Base-by-base conservation (phyloP, 2,329 filamentous ascomycete species). In the Endoconidiophora laricicola region DNA sequence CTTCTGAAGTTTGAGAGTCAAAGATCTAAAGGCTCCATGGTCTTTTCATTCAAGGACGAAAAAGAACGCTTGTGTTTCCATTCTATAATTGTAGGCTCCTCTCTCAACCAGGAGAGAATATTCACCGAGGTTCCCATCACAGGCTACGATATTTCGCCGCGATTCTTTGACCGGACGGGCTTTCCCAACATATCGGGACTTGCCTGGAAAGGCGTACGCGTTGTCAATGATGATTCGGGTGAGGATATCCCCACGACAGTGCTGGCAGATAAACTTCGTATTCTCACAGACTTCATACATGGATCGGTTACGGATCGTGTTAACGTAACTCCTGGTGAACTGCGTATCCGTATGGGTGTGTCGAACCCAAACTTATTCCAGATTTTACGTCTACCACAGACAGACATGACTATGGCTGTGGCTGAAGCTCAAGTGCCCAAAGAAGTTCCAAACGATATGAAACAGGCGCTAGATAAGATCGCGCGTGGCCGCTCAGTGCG, bases 261-360 rank as follows among this genome's bases (percentile, higher is more conserved):
- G 24, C 71, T 88, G 48, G 85, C 86, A 0, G 82, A 91, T 58
- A 76, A 75, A 57, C 66, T 94, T 54, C 77, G 86, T 24, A 71
- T 93, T 16, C 73, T 93, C 48, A 71, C 85, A 29, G 79, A 86
- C 52, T 85, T 83, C 56, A 76, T 82, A 54, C 78, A 81, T 56
- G 85, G 86, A 45, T 85, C 80, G 40, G 69, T 93, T 14, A 86
- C 84, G 2, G 88, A 95, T 64, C 77, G 87, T 37, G 71, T 94
- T 59, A 94, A 94, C 57, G 71, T 93, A 58, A 80, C 73, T 2
- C 80, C 81, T 9, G 83, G 83, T n/a, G 82, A 86, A 63, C 61
- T 86, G 57, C 76, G 77, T 57, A 62, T 87, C 45, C 71, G 76
- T 26, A 67, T 86, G 33, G 77, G 82, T 56, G 73, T 81, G 29